Percentiles rank a stretch among this genome's conserved stretches.
Conservation (phyloP, 768 basidiomycete species). For the Mycena vitilis region DNA sequence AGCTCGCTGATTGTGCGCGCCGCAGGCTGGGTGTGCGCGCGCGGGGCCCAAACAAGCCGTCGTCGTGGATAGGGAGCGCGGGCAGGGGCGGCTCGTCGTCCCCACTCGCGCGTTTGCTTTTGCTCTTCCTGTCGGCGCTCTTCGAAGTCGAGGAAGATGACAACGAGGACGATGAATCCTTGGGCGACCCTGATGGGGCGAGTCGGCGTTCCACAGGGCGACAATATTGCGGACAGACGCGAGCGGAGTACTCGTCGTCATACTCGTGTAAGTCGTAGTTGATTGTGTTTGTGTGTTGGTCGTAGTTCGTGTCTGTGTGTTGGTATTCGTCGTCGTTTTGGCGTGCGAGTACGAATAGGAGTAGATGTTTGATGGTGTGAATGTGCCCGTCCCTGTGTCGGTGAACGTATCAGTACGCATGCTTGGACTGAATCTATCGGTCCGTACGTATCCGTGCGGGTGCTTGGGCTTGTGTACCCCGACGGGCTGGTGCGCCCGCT, state of each 20-base stretch:
- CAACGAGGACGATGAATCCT: slow-evolving; percentile 49
- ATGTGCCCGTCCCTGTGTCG: slow-evolving; percentile 46
- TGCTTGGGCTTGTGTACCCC: slow-evolving; percentile 27
- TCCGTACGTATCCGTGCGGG: neutral
- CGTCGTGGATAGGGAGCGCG: slow-evolving; percentile 38
- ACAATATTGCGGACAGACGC: slow-evolving; percentile 84
- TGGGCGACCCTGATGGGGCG: slow-evolving; percentile 41
- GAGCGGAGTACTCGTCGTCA: slow-evolving; percentile 65
- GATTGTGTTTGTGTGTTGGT: slow-evolving; percentile 45
- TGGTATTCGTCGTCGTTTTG: slow-evolving; percentile 23
- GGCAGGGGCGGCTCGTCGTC: slow-evolving; percentile 29
- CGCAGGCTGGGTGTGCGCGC: slow-evolving; percentile 11
- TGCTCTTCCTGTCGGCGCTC: neutral
- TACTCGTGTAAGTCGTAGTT: slow-evolving; percentile 54
- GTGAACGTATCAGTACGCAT: slow-evolving; percentile 40
- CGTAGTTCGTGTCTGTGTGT: slow-evolving; percentile 44
- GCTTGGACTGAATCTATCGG: slow-evolving; percentile 38
- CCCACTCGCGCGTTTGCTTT: slow-evolving; percentile 9
- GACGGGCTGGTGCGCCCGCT: slow-evolving; percentile 36
- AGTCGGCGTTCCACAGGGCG: slow-evolving; percentile 79
- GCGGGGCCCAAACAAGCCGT: slow-evolving; percentile 55
- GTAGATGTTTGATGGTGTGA: slow-evolving; percentile 42
- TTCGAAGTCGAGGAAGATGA: slow-evolving; percentile 5
- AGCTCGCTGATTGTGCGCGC: neutral
- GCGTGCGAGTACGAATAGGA: slow-evolving; percentile 43